Conservation (phyloP, 306 rosid species). For the Prunus armeniaca region DNA sequence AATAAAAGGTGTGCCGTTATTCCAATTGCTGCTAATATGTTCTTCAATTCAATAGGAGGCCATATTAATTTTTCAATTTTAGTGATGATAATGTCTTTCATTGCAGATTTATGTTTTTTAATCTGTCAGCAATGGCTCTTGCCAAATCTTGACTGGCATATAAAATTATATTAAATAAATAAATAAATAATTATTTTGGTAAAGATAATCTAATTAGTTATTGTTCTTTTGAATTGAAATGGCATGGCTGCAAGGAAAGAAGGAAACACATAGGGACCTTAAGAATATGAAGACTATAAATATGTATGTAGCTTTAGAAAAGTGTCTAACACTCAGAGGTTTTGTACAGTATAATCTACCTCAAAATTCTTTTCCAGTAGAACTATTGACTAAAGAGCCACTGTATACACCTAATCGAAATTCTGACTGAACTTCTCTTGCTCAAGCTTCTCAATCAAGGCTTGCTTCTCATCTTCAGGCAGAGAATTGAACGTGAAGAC, state of each 20-base stretch:
- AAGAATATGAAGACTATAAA: too few relatives aligned
- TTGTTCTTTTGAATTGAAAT: background rate
- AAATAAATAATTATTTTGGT: background rate
- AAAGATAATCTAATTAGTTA: too few relatives aligned
- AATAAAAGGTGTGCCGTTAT: background rate
- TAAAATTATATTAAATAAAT: too few relatives aligned
- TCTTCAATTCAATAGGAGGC: background rate
- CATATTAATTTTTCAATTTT: background rate
- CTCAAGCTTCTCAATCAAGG: slow-evolving; percentile 65
- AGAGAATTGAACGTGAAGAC: slow-evolving; percentile 81
- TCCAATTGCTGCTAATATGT: background rate
- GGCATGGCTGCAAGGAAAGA: too few relatives aligned
- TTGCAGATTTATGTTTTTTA: background rate
- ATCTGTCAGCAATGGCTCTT: too few relatives aligned
- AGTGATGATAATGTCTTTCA: background rate
- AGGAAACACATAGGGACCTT: too few relatives aligned
- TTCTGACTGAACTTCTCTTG: slow-evolving; percentile 33
- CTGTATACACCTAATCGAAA: slow-evolving; percentile 4
- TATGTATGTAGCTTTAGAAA: too few relatives aligned
- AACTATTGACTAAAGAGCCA: background rate
- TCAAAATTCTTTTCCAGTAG: slow-evolving; percentile 5
- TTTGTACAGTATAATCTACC: background rate
- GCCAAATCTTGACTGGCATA: too few relatives aligned
- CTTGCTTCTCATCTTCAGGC: slow-evolving; percentile 54
- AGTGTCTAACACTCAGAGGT: too few relatives aligned